Conservation (phyloP, 2,329 filamentous ascomycete species). For the Aspergillus novoparasiticus region DNA sequence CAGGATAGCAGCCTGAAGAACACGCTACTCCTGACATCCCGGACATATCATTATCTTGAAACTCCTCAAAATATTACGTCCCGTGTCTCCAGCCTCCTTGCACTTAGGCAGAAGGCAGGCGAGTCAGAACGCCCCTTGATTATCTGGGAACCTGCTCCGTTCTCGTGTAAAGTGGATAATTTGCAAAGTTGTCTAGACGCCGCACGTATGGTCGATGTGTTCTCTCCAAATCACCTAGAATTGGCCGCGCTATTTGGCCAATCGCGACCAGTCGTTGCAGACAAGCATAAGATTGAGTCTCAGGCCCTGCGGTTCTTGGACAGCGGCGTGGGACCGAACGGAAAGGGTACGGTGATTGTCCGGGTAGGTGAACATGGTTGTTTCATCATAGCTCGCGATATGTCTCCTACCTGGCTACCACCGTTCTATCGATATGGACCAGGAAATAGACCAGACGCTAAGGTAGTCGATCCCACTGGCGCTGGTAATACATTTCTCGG, state of each 20-base stretch:
- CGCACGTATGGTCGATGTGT: slow-evolving; percentile 31
- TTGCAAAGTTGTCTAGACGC: slow-evolving; percentile 22
- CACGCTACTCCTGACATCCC: slow-evolving; percentile 14
- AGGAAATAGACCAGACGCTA: slow-evolving; percentile 3
- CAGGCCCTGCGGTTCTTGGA: slow-evolving; percentile 14
- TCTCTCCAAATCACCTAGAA: slow-evolving; percentile 45
- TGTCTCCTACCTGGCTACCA: slow-evolving; percentile 29
- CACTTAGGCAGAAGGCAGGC: slow-evolving; percentile 16
- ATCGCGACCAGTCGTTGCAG: neutral
- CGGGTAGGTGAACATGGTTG: slow-evolving; percentile 36
- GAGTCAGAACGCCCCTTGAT: slow-evolving; percentile 18
- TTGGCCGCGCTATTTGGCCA: slow-evolving; percentile 26
- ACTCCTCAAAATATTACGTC: slow-evolving; percentile 16
- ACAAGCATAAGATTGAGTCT: slow-evolving; percentile 16
- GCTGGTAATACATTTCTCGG: slow-evolving; percentile 43
- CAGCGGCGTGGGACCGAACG: slow-evolving; percentile 19
- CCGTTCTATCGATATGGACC: slow-evolving; percentile 24
- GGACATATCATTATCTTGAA: slow-evolving; percentile 24
- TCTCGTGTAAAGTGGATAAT: slow-evolving; percentile 24
- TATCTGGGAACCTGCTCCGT: slow-evolving; percentile 31
- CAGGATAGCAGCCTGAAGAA: slow-evolving; percentile 12
- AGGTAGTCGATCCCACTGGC: slow-evolving; percentile 39
- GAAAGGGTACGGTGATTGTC: slow-evolving; percentile 27
- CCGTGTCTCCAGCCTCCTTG: slow-evolving; percentile 15
- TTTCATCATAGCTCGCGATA: slow-evolving; percentile 19